phyloP scores from a whole-genome alignment of 1,284 basidiomycete species.

The Trametes pubescens region DNA sequence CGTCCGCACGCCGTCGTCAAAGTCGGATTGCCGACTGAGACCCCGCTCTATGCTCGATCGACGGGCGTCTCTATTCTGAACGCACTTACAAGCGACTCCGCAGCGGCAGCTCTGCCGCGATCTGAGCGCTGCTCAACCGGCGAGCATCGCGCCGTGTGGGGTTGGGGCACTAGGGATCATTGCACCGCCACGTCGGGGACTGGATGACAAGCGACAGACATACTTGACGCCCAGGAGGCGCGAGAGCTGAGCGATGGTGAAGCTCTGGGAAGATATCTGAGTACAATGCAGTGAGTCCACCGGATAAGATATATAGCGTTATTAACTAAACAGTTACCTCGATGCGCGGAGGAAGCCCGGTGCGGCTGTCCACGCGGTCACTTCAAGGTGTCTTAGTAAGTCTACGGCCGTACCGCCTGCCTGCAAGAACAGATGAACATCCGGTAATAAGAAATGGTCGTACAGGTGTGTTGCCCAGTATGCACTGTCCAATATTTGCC shows the following conservation, averaged over 20 bases:
- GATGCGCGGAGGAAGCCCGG: too few species aligned
- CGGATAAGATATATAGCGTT: too few species aligned
- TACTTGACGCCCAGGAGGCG: not conserved
- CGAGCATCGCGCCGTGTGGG: not conserved
- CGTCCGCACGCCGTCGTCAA: slow-evolving; percentile 1
- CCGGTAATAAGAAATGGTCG: too few species aligned
- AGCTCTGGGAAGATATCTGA: not conserved
- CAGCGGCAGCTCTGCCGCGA: not conserved
- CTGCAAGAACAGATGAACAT: too few species aligned
- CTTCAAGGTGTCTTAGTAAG: too few species aligned
- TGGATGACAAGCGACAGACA: not conserved
- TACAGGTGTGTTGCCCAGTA: too few species aligned
- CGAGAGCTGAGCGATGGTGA: not conserved
- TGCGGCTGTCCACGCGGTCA: too few species aligned
- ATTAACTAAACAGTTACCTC: too few species aligned
- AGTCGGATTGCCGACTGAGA: not conserved
- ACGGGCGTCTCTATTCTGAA: not conserved
- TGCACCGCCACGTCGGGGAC: not conserved
- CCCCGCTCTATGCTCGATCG: not conserved
- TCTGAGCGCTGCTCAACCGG: not conserved
- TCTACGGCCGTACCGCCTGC: too few species aligned
- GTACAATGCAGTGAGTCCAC: too few species aligned
- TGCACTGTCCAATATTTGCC: not conserved
- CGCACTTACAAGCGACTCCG: not conserved
- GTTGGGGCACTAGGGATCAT: not conserved